phyloP scores from a whole-genome alignment of 306 rosid species.

The Begonia masoniana region DNA sequence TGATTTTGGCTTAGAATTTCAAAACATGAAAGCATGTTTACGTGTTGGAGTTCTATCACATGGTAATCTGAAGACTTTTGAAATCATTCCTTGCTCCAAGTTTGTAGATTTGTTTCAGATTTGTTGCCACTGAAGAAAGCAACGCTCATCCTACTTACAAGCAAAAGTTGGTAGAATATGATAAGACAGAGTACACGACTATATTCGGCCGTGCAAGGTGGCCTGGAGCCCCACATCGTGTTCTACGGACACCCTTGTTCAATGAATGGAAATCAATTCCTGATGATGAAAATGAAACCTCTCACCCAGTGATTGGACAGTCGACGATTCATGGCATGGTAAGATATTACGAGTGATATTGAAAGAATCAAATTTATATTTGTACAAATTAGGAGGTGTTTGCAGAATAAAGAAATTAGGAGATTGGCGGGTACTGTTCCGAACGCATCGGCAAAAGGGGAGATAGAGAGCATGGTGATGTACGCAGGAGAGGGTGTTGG shows the following conservation, averaged over 20 bases:
- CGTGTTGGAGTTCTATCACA: too few species aligned
- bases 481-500: conserved; percentile 75
- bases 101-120: conserved; percentile 26
- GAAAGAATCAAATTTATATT: too few species aligned
- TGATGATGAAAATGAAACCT: conserved; percentile 39
- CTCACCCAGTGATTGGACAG: conserved; percentile 54
- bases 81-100: too few species aligned
- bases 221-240: conserved; percentile 72
- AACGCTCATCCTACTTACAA: conserved; percentile 70
- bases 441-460: conserved; percentile 43
- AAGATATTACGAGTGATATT: not conserved
- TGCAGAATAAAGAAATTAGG: conserved; percentile 31
- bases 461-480: conserved; percentile 77
- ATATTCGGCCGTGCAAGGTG: conserved; percentile 80
- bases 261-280: conserved; percentile 60
- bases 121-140: conserved; percentile 80
- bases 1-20: too few species aligned
- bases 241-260: conserved; percentile 57
- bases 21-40: too few species aligned
- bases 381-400: too few species aligned
- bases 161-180: conserved; percentile 49
- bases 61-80: too few species aligned
- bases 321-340: conserved; percentile 62
- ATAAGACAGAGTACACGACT: conserved; percentile 52
- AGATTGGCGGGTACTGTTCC: conserved; percentile 66